Evolutionary conservation across 163 green algal genomes (phyloP), one percentile per base, ranked within the genome.

Genomic region (Volvox carteri): DNA sequence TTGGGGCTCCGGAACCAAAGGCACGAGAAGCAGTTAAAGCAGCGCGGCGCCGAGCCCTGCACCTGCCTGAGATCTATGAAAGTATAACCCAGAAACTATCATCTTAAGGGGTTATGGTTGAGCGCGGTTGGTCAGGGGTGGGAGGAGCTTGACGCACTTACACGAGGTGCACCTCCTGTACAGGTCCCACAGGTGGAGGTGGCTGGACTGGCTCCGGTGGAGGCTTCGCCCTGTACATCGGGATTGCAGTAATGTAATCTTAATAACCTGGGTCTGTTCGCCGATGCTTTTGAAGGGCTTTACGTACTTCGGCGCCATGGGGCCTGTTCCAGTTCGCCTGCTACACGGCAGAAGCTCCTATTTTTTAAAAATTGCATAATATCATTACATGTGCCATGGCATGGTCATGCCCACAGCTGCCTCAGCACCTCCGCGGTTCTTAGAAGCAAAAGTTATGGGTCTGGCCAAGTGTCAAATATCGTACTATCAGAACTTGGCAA

Each of bases 111-210:
- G n/a, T n/a, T n/a, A n/a, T n/a, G n/a, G n/a, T n/a, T n/a, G n/a
- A n/a, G n/a, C n/a, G n/a, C n/a, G n/a, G n/a, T n/a, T n/a, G n/a
- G n/a, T n/a, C n/a, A n/a, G n/a, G n/a, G n/a, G n/a, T n/a, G n/a
- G n/a, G n/a, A n/a, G n/a, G n/a, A n/a, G n/a, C n/a, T n/a, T n/a
- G n/a, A n/a, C n/a, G n/a, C n/a, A 56, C 81, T 87, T 37, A 87
- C 81, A 87, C 81, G 35, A 87, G n/a, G 67, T 87, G 81, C 25
- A 87, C 8, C 48, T 87, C 81, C 4, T 80, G 65, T 33, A 65
- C 33, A 18, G 81, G 81, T 35, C 81, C 81, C 46, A 73, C 35
- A 4, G 81, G 81, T 0, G 46, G 44, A 19, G 67, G 44, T 35
- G 65, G 41, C 67, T 78, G 62, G 5, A 62, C 28, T 18, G 78